Evolutionary conservation across 331 rosid species (phyloP).

Genomic region (Prunus yedoensis): DNA sequence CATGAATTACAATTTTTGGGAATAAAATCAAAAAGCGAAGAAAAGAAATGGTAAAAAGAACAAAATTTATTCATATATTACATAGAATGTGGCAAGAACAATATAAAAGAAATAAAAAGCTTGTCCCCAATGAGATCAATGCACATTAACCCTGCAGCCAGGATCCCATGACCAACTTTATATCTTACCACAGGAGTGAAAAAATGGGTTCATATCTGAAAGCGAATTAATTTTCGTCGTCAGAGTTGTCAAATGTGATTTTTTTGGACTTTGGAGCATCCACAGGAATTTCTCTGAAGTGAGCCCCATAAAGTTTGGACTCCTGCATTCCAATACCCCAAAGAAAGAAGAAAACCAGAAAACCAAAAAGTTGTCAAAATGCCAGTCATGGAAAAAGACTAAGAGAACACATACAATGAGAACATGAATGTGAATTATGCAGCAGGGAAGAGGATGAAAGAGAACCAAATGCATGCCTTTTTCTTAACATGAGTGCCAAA

Average conservation of each 20-base stretch:
- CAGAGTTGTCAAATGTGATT: conserved; percentile 74
- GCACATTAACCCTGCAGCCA: not conserved
- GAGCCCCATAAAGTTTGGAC: conserved; percentile 94
- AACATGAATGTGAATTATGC: not conserved
- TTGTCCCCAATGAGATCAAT: not conserved
- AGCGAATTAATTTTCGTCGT: conserved; percentile 56
- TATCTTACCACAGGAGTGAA: not conserved
- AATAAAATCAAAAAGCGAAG: not conserved
- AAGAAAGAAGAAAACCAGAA: not conserved
- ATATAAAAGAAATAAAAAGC: not conserved
- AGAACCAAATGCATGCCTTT: conserved; percentile 52
- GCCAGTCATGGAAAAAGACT: not conserved
- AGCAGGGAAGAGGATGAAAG: not conserved
- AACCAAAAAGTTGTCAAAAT: not conserved
- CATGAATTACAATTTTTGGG: not conserved
- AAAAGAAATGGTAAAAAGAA: not conserved
- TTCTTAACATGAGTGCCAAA: conserved; percentile 97
- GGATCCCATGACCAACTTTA: not conserved
- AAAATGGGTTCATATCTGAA: not conserved
- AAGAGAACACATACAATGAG: not conserved
- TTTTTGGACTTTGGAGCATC: conserved; percentile 78
- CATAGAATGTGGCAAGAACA: not conserved
- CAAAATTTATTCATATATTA: not conserved
- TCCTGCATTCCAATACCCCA: conserved; percentile 47
- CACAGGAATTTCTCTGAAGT: conserved; percentile 80